These are phyloP conservation scores for Taphrina betulina DNA, from an alignment of 1,139 yeast genomes.

Conservation along the genomic window DNA sequence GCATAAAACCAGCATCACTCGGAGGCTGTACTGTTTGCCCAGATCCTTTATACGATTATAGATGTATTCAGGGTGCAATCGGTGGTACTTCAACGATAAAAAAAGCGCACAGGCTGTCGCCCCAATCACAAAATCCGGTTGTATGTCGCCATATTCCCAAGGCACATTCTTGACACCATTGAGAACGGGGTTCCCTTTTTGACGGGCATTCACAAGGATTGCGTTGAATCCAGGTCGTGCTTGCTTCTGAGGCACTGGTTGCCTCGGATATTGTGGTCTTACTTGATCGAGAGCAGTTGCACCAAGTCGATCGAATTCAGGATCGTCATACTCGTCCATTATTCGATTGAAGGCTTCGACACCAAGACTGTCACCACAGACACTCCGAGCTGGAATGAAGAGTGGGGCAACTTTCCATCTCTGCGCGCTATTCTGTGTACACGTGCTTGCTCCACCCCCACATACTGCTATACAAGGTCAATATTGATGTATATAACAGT, in stretches of 20 bases:
- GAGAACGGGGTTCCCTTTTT: conserved; percentile 59
- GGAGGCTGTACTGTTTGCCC: conserved; percentile 52
- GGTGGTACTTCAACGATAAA: conserved; percentile 74
- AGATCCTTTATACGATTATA: conserved; percentile 65
- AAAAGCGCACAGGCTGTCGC: conserved; percentile 68
- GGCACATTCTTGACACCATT: conserved; percentile 52
- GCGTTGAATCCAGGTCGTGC: conserved; percentile 39
- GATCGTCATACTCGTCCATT: conserved; percentile 31
- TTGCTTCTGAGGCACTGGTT: conserved; percentile 30
- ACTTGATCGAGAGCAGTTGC: conserved; percentile 27
- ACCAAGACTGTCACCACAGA: no score
- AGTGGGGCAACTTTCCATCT: no score
- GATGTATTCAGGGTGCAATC: conserved; percentile 80
- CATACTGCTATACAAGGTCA: no score
- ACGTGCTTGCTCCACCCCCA: no score
- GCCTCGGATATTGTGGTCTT: conserved; percentile 14
- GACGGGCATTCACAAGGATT: conserved; percentile 54
- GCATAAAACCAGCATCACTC: conserved; percentile 68
- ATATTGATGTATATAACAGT: no score
- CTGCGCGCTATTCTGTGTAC: no score
- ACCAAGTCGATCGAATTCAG: conserved; percentile 29
- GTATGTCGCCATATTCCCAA: conserved; percentile 52
- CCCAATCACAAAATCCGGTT: conserved; percentile 63
- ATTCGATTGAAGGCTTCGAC: background rate
- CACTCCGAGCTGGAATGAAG: no score